Evolutionary conservation across 2,329 filamentous ascomycete species (phyloP), one percentile per base, ranked within the genome.

Genomic region (Leptographium lundbergii): DNA sequence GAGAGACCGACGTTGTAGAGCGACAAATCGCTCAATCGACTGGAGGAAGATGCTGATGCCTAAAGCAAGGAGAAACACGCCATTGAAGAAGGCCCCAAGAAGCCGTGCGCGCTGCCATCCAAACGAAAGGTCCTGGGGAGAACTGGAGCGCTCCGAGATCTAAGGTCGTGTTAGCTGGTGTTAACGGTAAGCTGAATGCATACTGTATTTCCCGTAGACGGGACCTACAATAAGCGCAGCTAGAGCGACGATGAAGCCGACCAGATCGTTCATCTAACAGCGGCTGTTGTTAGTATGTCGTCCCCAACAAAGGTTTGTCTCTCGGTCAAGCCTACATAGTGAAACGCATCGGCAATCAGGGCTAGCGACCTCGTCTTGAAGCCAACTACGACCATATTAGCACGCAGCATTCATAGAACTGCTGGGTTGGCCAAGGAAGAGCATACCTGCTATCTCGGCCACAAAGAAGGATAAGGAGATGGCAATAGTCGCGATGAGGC

Each of bases 51-150:
- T 88, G 68, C 85, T 89, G 42, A 90, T 70, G 1, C 86, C 86
- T 2, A 91, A 73, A 0, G 85, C 87, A 19, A 90, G 70, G 1
- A 91, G 76, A 60, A 91, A 88, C 1, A 85, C 83, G 17, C 87
- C 87, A 66, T 91, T 91, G 77, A 91, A 91, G 70, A 91, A 91
- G 25, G 86, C 86, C 6, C 87, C 87, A 0, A 91, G 74, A 1
- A 90, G 69, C n/a, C 81, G 80, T 19, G 87, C 86, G 36, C 88
- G 79, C 59, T 88, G 84, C 87, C 86, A 91, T n/a, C 87, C 87
- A 64, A 88, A 91, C 0, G 86, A 81, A 19, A 88, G 75, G 11
- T 75, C 75, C 61, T 79, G 75, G 0, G 85, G 85, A 1, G 79
- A 79, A 6, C 79, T 71, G 52, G 74, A 72, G 50, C 76, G 73